Evolutionary conservation across 345 rosid species (phyloP).

Genomic region (Barbarea vulgaris): DNA sequence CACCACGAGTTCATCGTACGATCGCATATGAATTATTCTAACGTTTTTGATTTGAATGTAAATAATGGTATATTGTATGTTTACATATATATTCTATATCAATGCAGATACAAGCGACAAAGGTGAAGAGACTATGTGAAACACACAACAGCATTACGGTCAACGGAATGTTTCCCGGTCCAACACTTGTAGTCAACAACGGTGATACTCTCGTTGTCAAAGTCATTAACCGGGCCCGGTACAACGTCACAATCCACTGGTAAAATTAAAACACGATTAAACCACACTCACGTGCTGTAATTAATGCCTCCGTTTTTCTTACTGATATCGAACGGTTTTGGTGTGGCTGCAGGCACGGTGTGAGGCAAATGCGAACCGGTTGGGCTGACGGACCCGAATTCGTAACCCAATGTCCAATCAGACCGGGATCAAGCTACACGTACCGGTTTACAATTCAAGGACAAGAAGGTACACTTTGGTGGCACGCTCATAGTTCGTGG

Average conservation of each 20-base stretch:
- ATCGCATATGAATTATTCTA: not conserved
- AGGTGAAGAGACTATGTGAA: slow-evolving; percentile 91
- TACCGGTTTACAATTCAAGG: slow-evolving; percentile 87
- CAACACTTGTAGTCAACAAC: slow-evolving; percentile 69
- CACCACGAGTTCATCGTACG: slow-evolving; percentile 79
- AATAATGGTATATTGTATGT: not conserved
- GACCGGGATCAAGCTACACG: slow-evolving; percentile 86
- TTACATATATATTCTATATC: not conserved
- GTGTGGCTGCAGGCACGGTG: slow-evolving; percentile 69
- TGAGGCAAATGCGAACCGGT: slow-evolving; percentile 81
- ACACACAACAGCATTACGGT: slow-evolving; percentile 80
- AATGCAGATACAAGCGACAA: slow-evolving; percentile 76
- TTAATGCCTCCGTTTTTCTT: not conserved
- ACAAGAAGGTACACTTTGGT: slow-evolving; percentile 96
- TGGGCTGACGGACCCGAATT: slow-evolving; percentile 99
- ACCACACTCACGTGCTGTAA: not conserved
- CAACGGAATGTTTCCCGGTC: slow-evolving; percentile 94
- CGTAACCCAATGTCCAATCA: slow-evolving; percentile 91
- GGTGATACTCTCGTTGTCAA: slow-evolving; percentile 80
- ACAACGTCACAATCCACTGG: slow-evolving; percentile 93
- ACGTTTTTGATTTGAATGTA: not conserved
- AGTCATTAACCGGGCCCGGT: slow-evolving; percentile 68
- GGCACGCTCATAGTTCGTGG: slow-evolving; percentile 99
- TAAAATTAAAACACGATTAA: slow-evolving; percentile 31
- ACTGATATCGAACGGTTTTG: not conserved